A percentile compares a stretch with the other conserved stretches of the same genome.
These are phyloP conservation scores for Yarrowia divulgata DNA, from an alignment of 805 yeast genomes.

Conservation along the genomic window DNA sequence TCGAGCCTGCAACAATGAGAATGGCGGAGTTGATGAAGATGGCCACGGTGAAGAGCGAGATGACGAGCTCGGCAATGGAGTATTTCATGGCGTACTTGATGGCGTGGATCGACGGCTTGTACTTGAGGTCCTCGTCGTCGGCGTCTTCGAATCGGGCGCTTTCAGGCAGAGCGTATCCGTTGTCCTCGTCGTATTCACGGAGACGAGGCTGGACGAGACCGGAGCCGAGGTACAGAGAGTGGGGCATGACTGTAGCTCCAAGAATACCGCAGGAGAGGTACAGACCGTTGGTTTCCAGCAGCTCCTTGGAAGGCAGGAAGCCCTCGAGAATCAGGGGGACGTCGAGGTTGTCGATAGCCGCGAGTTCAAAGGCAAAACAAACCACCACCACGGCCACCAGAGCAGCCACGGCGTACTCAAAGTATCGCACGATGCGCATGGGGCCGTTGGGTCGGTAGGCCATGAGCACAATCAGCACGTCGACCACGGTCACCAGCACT, in stretches of 20 bases:
- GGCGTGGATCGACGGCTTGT: slow-evolving; percentile 80
- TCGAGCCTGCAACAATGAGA: slow-evolving; percentile 89
- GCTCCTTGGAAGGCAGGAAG: slow-evolving; percentile 70
- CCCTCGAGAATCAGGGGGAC: slow-evolving; percentile 65
- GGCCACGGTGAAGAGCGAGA: slow-evolving; percentile 85
- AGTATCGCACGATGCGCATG: slow-evolving; percentile 73
- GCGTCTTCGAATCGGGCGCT: slow-evolving; percentile 42
- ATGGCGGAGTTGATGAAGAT: slow-evolving; percentile 92
- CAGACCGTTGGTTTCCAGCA: slow-evolving; percentile 68
- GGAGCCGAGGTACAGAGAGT: slow-evolving; percentile 82
- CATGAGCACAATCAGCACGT: slow-evolving; percentile 77
- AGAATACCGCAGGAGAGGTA: slow-evolving; percentile 81
- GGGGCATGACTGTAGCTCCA: slow-evolving; percentile 97
- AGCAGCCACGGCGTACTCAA: slow-evolving; percentile 75
- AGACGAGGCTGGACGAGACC: slow-evolving; percentile 87
- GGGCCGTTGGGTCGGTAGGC: slow-evolving; percentile 83
- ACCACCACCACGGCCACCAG: slow-evolving; percentile 76
- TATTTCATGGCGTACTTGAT: slow-evolving; percentile 78
- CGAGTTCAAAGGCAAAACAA: slow-evolving; percentile 76
- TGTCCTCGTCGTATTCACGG: slow-evolving; percentile 70
- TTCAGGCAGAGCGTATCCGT: slow-evolving; percentile 54
- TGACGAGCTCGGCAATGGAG: slow-evolving; percentile 81
- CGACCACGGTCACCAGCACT: slow-evolving; percentile 78
- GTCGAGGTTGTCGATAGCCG: slow-evolving; percentile 57
- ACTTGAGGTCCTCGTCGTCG: slow-evolving; percentile 46